Base-by-base conservation (phyloP, 2,329 filamentous ascomycete genomes). In the Xylogone sp. region DNA sequence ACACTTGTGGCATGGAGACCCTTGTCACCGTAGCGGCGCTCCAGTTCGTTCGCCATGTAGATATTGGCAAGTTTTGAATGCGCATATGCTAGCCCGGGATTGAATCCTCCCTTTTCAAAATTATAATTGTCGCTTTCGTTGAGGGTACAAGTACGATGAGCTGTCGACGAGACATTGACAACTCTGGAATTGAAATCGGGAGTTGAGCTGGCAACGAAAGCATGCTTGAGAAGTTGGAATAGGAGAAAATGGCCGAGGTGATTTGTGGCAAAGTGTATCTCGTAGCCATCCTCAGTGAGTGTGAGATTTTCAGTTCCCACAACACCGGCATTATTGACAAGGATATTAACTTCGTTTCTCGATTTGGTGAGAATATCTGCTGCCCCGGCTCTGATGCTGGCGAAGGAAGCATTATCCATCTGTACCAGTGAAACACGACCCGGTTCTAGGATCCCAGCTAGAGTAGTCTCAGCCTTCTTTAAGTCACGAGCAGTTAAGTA, bases 161-260 rank as follows among this genome's bases (percentile, higher is more conserved):
- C 53, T 9, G 67, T 56, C 81, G 78, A 1, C 60, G 75, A 1
- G 68, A 56, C 1, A 72, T 75, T 64, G 43, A 83, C 67, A 1
- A 82, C 72, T 2, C 79, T 70, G 0, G 73, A 77, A 12, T 70
- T 61, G 49, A 74, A 77, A 0, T 61, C 56, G 0, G 71, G 63
- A 0, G 70, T 73, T 1, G 69, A 60, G 1, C 69, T 68, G 0
- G 66, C 58, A 0, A 80, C 59, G n/a, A 82, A 60, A 0, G 68
- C 59, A 0, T 69, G 62, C 21, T 74, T 74, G n/a, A 82, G 65
- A 2, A 80, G 69, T 19, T 75, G 63, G 59, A 79, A 77, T 19
- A 82, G 69, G 1, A 81, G 69, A 64, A 82, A 82, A 55, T 81
- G 75, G 18, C 66, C 70, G 2, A 83, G 65, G 58, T 82, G 74